Percentiles rank a stretch among this genome's conserved stretches.
Evolutionary conservation across 495 filamentous ascomycete species (phyloP).

Genomic region (Penicillium malachiteum): DNA sequence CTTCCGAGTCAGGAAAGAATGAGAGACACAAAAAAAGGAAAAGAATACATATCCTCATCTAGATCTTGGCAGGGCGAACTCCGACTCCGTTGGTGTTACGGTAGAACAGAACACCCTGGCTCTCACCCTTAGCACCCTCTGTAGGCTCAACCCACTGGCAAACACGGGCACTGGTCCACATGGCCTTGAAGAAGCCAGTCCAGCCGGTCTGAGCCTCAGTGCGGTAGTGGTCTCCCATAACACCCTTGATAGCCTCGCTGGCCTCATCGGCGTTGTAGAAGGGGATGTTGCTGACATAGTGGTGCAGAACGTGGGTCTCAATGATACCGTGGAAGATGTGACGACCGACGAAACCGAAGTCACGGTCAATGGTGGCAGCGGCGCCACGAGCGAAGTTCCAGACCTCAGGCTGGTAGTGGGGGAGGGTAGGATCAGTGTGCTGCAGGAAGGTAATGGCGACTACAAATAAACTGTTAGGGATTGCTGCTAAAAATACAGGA

Average conservation of each 20-base stretch:
- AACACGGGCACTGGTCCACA: constrained; percentile 51
- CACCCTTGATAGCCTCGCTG: constrained; percentile 56
- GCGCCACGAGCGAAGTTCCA: constrained; percentile 61
- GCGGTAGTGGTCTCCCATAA: constrained; percentile 59
- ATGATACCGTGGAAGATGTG: constrained; percentile 61
- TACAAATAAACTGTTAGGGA: constrained; percentile 13
- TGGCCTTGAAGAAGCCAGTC: constrained; percentile 53
- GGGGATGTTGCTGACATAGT: constrained; percentile 61
- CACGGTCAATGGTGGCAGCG: constrained; percentile 59
- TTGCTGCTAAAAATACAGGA: not conserved
- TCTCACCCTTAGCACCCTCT: constrained; percentile 59
- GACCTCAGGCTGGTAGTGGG: constrained; percentile 54
- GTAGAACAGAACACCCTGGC: constrained; percentile 55
- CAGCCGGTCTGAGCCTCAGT: constrained; percentile 50
- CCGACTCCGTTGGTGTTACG: constrained; percentile 72
- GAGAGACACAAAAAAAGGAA: not conserved
- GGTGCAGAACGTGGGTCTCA: constrained; percentile 61
- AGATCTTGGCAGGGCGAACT: constrained; percentile 56
- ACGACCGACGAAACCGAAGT: constrained; percentile 60
- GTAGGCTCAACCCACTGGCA: constrained; percentile 63
- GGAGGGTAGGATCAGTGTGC: constrained; percentile 59
- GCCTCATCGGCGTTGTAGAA: constrained; percentile 64
- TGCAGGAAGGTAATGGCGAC: constrained; percentile 63
- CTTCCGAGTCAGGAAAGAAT: not conserved
- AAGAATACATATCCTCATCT: constrained; percentile 14